phyloP scores from a whole-genome alignment of 164 flowering plant genomes.

The Macadamia tetraphylla region DNA sequence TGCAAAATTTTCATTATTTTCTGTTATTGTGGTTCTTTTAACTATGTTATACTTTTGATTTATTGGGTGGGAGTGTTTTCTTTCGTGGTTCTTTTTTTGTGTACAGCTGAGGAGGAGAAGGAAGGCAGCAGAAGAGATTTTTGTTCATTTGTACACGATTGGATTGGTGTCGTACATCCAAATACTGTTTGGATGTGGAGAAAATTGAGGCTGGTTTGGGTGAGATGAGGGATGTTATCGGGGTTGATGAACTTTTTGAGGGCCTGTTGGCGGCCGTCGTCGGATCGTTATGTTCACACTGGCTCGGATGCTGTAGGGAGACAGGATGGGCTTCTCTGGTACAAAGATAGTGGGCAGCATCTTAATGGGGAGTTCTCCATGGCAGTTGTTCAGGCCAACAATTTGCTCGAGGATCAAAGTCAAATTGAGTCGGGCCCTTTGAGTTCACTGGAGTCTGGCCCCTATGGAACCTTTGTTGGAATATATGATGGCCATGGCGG shows the following conservation, averaged over 20 bases:
- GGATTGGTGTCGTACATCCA: constrained; percentile 10
- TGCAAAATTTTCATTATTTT: background rate
- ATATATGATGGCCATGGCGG: constrained; percentile 70
- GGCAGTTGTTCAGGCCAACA: constrained; percentile 75
- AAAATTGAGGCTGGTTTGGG: constrained; percentile 22
- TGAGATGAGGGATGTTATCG: constrained; percentile 50
- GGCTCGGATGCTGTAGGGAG: constrained; percentile 49
- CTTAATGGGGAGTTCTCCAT: constrained; percentile 70
- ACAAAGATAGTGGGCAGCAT: constrained; percentile 76
- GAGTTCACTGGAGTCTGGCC: constrained; percentile 56
- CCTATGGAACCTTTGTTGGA: constrained; percentile 74
- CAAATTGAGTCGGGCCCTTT: constrained; percentile 72
- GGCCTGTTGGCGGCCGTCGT: constrained; percentile 63
- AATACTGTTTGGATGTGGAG: constrained; percentile 36
- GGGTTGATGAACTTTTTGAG: constrained; percentile 58
- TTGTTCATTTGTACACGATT: background rate
- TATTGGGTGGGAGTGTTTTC: background rate
- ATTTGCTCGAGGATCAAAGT: constrained; percentile 62
- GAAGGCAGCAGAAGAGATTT: background rate
- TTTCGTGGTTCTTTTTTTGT: background rate
- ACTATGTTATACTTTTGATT: background rate
- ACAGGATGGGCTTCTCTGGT: constrained; percentile 82
- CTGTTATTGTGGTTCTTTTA: constrained; percentile 3
- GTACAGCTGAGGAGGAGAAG: constrained; percentile 3
- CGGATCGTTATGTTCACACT: constrained; percentile 38